Percentiles rank a stretch among this genome's conserved stretches.
Conservation (phyloP, 306 rosid species). For the Canavalia gladiata region DNA sequence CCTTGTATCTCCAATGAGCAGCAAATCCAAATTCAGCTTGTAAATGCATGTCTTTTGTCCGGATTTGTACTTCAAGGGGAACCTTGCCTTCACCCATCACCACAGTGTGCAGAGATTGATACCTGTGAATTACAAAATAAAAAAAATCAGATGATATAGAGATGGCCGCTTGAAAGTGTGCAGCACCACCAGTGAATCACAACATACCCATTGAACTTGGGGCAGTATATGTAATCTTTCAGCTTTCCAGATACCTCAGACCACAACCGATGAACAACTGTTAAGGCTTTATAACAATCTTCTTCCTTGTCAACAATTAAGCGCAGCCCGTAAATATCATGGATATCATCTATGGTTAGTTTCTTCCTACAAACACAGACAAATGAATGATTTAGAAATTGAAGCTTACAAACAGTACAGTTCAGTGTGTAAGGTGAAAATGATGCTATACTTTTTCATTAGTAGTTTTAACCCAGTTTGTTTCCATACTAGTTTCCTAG, state of each 20-base stretch:
- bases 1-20: slow-evolving; percentile 99
- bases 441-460: neutral
- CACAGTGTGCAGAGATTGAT: slow-evolving; percentile 91
- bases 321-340: slow-evolving; percentile 93
- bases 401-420: slow-evolving; percentile 27
- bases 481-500: neutral
- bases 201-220: slow-evolving; percentile 93
- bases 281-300: slow-evolving; percentile 86
- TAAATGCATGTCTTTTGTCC: slow-evolving; percentile 94
- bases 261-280: slow-evolving; percentile 82
- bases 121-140: slow-evolving; percentile 58
- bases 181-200: neutral
- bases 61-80: slow-evolving; percentile 94
- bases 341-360: slow-evolving; percentile 82
- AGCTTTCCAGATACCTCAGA: slow-evolving; percentile 84
- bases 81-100: slow-evolving; percentile 81
- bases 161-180: slow-evolving; percentile 5
- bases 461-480: neutral
- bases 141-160: slow-evolving; percentile 39
- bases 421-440: neutral
- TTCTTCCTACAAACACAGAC: slow-evolving; percentile 74
- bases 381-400: slow-evolving; percentile 35
- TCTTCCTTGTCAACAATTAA: slow-evolving; percentile 90
- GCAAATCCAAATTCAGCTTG: slow-evolving; percentile 99
- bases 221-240: slow-evolving; percentile 84